Evolutionary conservation across 202 grass and related monocot genomes (phyloP), one percentile per base, ranked within the genome.

Genomic region (Tripidium arundinaceum): DNA sequence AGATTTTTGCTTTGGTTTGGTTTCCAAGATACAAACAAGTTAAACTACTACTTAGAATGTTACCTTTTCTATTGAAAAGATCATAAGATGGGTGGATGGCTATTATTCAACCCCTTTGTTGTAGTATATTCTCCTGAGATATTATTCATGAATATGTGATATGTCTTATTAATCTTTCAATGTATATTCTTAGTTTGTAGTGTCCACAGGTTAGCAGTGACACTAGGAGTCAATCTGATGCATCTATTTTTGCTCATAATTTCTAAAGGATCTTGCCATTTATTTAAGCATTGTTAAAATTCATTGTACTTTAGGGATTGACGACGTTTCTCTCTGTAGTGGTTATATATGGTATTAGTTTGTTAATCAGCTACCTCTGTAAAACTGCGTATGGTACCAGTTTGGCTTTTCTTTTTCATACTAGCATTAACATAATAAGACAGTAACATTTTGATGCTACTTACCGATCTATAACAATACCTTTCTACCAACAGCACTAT

Each of bases 401-500:
- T 70, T 83, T 70, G 13, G 21, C 21, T 81, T 66, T 65, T 26
- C 14, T 34, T 79, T 58, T 42, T 15, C 1, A 3, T 19, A 72
- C 36, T 81, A 8, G 42, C 19, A 37, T 52, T 52, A 70, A 57
- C 33, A 70, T 76, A 50, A 50, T 66, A 36, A 52, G 59, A 24
- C n/a, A 29, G 33, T 36, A 41, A 26, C 22, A 83, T 62, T 71
- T 68, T 46, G 37, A 43, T 64, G 27, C 31, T 68, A 45, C n/a
- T 76, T 41, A 57, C 24, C 55, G 22, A 80, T 68, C 61, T 59
- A 9, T 57, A 73, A 50, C 13, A 80, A 70, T 6, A 47, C 19
- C 8, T 74, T 81, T 57, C 16, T 64, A 33, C 60, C 66, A 79
- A 87, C 86, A 94, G 95, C 88, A 94, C 86, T 98, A 84, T 86